These are phyloP conservation scores for Cryomyces antarcticus DNA, from an alignment of 495 filamentous ascomycete genomes.

Conservation along the genomic window DNA sequence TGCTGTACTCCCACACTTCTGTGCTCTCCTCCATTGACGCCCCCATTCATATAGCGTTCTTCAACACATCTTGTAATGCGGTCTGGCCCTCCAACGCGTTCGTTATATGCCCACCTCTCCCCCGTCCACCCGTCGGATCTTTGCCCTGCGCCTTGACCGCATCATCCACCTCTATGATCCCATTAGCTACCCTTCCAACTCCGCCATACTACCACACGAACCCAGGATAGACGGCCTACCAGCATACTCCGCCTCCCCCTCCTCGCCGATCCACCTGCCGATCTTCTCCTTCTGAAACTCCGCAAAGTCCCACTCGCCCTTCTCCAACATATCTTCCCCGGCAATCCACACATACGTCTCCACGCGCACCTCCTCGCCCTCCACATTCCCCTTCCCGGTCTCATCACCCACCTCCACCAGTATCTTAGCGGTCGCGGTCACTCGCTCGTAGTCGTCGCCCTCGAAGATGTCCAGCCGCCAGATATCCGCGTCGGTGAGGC, in stretches of 20 bases:
- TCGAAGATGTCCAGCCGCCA: slow-evolving; percentile 67
- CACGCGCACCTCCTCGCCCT: slow-evolving; percentile 36
- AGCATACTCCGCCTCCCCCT: slow-evolving; percentile 18
- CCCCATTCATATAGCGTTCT: slow-evolving; percentile 16
- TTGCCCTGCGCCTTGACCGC: slow-evolving; percentile 7
- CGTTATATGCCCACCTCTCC: slow-evolving; percentile 16
- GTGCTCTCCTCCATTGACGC: too few relatives aligned
- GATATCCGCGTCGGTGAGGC: slow-evolving; percentile 59
- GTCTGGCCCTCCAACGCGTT: slow-evolving; percentile 10
- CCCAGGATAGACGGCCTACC: slow-evolving; percentile 12
- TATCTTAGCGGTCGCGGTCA: slow-evolving; percentile 16
- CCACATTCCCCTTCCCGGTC: slow-evolving; percentile 21
- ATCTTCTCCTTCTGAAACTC: slow-evolving; percentile 16
- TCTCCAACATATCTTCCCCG: slow-evolving; percentile 30
- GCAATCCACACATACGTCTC: slow-evolving; percentile 63
- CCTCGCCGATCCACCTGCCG: slow-evolving; percentile 13
- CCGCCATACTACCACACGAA: background rate
- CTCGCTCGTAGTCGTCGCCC: slow-evolving; percentile 48
- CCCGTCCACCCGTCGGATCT: slow-evolving; percentile 19
- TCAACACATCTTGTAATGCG: slow-evolving; percentile 10
- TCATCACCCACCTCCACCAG: slow-evolving; percentile 16
- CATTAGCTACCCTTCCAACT: background rate
- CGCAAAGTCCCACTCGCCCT: slow-evolving; percentile 60
- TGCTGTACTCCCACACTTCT: too few relatives aligned
- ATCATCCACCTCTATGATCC: slow-evolving; percentile 17